Evolutionary conservation across 1,284 basidiomycete genomes (phyloP), one percentile per base, ranked within the genome.

Genomic region (Moniliophthora roreri): DNA sequence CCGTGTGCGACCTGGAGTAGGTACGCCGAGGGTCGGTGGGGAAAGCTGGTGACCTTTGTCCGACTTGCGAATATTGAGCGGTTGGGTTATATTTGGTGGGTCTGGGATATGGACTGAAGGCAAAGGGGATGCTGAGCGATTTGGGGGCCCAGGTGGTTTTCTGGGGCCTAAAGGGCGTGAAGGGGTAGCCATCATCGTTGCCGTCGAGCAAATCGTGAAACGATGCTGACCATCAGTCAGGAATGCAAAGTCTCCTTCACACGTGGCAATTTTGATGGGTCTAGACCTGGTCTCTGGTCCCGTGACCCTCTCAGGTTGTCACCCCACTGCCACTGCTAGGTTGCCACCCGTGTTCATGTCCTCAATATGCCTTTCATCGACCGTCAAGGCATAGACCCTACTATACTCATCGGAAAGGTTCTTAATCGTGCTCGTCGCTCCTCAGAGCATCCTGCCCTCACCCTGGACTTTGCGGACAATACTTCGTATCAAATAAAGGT

Each of bases 111-210:
- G 52, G 16, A 59, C 54, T 28, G 68, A 66, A 50, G 63, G 58
- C 69, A 41, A 71, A 62, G 57, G 71, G 55, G 47, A 58, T 40
- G 57, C 59, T 60, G n/a, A 54, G 66, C 32, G 76, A 66, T 7
- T 81, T 80, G 13, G 82, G 83, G n/a, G 76, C 68, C 0, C 80
- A 66, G 49, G 78, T 76, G 51, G 64, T 70, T 38, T 73, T 38
- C 84, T 79, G 36, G 84, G 85, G n/a, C 85, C 84, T 47, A 76
- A 67, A n/a, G 84, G 84, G 42, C 81, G 78, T 28, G 45, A 23
- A 13, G 49, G 38, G 10, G 69, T 38, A 60, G 68, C 63, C 62
- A 65, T 57, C 68, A 69, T 63, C 56, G 67, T 64, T 56, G 52
- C 53, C 53, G 57, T 58, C 18, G 44, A 52, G 46, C 24, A 21